A percentile compares a stretch with the other conserved stretches of the same genome.
These are phyloP conservation scores for Cynara cardunculus DNA, from an alignment of 129 eudicot species.

Conservation along the genomic window DNA sequence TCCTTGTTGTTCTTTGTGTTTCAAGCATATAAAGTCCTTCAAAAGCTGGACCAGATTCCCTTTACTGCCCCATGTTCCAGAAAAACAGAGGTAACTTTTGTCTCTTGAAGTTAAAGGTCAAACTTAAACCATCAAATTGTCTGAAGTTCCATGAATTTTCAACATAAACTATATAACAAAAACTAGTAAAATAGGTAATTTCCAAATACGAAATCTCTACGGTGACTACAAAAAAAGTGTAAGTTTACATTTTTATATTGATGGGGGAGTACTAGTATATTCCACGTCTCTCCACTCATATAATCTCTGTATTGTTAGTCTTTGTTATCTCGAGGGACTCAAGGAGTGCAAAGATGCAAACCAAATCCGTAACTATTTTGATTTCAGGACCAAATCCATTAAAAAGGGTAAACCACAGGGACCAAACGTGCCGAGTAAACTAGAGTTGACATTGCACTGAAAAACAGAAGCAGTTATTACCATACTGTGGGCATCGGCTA, in stretches of 20 bases:
- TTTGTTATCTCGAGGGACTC: neutral
- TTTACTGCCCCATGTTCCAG: no score
- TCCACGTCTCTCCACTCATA: neutral
- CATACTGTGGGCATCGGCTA: slow-evolving; percentile 93
- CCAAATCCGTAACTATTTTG: neutral
- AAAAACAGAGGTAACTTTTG: neutral
- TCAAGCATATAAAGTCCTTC: neutral
- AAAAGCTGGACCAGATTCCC: neutral
- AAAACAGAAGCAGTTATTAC: slow-evolving; percentile 27
- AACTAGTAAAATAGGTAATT: neutral
- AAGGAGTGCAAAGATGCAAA: neutral
- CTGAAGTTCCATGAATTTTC: neutral
- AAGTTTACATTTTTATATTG: neutral
- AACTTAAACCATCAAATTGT: neutral
- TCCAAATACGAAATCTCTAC: neutral
- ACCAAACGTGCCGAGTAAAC: neutral
- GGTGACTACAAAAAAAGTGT: neutral
- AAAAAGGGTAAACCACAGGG: neutral
- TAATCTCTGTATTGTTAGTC: neutral
- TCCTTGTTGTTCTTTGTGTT: no score
- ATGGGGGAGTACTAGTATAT: neutral
- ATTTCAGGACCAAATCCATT: neutral
- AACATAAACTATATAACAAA: neutral
- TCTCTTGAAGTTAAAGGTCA: neutral
- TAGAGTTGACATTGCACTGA: neutral